These are phyloP conservation scores for Aegle marmelos DNA, from an alignment of 345 rosid species.

Conservation along the genomic window DNA sequence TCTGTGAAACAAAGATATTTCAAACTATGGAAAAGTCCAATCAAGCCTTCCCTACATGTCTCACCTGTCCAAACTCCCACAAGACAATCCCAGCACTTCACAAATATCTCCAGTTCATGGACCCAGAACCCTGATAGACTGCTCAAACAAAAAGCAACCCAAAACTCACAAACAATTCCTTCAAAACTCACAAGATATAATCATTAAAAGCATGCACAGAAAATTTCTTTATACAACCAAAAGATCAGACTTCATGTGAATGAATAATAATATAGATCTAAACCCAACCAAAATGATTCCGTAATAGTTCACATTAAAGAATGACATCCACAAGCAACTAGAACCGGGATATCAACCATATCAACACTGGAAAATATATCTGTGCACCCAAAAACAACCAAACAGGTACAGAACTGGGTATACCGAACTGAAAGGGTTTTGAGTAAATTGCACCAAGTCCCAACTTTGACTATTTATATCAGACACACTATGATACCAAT, in stretches of 20 bases:
- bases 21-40: conserved; percentile 10
- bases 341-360: background rate
- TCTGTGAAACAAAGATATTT: conserved; percentile 18
- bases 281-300: conserved; percentile 20
- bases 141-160: background rate
- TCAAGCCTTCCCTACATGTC: conserved; percentile 19
- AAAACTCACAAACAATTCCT: background rate
- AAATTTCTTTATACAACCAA: background rate
- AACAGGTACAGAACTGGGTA: background rate
- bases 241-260: conserved; percentile 17
- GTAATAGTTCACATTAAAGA: conserved; percentile 26
- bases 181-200: background rate
- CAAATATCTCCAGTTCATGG: conserved; percentile 13
- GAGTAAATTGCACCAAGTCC: background rate
- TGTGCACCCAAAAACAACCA: background rate
- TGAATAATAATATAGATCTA: conserved; percentile 18
- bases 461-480: background rate
- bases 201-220: background rate
- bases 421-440: background rate
- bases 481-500: background rate
- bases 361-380: background rate
- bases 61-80: background rate
- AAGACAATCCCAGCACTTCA: background rate
- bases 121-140: background rate
- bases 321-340: conserved; percentile 18